Evolutionary conservation across 495 filamentous ascomycete species (phyloP).

Genomic region (Polyplosphaeria fusca): DNA sequence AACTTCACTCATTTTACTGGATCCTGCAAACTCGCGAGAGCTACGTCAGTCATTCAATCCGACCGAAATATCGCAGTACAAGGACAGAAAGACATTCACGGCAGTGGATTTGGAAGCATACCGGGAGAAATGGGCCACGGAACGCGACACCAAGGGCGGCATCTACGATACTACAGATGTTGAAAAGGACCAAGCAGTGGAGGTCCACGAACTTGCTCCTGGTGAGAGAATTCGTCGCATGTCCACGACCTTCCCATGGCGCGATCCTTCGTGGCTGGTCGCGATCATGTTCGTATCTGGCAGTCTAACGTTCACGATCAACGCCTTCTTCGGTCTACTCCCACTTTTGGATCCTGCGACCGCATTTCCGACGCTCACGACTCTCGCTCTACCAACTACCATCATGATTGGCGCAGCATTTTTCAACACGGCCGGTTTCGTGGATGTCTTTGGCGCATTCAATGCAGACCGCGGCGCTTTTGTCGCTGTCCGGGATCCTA

Average conservation of each 20-base stretch:
- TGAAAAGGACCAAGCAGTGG: too few species aligned
- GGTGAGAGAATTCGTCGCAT: too few species aligned
- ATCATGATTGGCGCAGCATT: slow-evolving; percentile 14
- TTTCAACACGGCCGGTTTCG: slow-evolving; percentile 14
- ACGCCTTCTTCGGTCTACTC: slow-evolving; percentile 22
- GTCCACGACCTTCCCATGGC: slow-evolving; percentile 12
- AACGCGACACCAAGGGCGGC: too few species aligned
- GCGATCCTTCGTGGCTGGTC: slow-evolving; percentile 17
- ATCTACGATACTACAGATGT: too few species aligned
- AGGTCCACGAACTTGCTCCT: too few species aligned
- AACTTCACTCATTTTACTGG: too few species aligned
- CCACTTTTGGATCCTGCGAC: neutral
- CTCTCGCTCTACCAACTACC: slow-evolving; percentile 10
- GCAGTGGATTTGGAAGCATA: too few species aligned
- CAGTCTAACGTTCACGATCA: slow-evolving; percentile 11
- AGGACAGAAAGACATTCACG: too few species aligned
- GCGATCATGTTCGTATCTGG: slow-evolving; percentile 12
- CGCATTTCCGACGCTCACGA: slow-evolving; percentile 2
- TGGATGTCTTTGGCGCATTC: slow-evolving; percentile 17
- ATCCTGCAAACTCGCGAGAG: too few species aligned
- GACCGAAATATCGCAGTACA: too few species aligned
- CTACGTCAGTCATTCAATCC: too few species aligned
- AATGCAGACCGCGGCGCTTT: slow-evolving; percentile 16
- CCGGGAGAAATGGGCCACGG: too few species aligned
- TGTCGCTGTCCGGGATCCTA: neutral